Evolutionary conservation across 2,329 filamentous ascomycete genomes (phyloP).

Genomic region (Dothiorella sarmentorum): DNA sequence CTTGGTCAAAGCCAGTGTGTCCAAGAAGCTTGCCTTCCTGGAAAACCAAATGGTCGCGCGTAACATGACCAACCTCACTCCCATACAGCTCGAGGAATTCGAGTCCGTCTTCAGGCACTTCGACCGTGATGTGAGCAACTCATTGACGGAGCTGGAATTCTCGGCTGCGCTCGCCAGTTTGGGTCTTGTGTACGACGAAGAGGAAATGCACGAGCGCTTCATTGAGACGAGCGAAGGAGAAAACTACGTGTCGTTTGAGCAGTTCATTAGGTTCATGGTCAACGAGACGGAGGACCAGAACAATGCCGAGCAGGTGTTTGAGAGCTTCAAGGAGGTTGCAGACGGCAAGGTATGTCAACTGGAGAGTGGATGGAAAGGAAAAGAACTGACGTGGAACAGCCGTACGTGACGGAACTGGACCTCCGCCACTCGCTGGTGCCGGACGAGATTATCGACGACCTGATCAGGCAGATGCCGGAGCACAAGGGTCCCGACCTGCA

Average conservation of each 20-base stretch:
- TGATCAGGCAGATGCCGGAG: constrained; percentile 79
- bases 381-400: constrained; percentile 41
- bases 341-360: constrained; percentile 71
- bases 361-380: neutral
- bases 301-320: constrained; percentile 96
- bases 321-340: constrained; percentile 94
- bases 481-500: constrained; percentile 83
- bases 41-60: constrained; percentile 98
- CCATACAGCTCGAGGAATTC: constrained; percentile 97
- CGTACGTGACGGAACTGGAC: constrained; percentile 97
- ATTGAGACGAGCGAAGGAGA: constrained; percentile 75
- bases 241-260: constrained; percentile 89
- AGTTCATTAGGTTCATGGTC: constrained; percentile 99
- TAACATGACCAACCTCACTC: constrained; percentile 97
- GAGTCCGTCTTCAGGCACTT: constrained; percentile 98
- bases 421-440: constrained; percentile 91
- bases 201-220: constrained; percentile 97
- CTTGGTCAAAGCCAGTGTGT: constrained; percentile 84
- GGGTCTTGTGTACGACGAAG: constrained; percentile 92
- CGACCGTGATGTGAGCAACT: constrained; percentile 88
- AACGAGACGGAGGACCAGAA: constrained; percentile 99
- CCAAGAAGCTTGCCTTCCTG: constrained; percentile 93
- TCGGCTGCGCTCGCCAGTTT: constrained; percentile 92
- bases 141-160: constrained; percentile 89
- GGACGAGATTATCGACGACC: constrained; percentile 92